Conservation (phyloP, 2,329 filamentous ascomycete genomes). For the Penicillium sp. region DNA sequence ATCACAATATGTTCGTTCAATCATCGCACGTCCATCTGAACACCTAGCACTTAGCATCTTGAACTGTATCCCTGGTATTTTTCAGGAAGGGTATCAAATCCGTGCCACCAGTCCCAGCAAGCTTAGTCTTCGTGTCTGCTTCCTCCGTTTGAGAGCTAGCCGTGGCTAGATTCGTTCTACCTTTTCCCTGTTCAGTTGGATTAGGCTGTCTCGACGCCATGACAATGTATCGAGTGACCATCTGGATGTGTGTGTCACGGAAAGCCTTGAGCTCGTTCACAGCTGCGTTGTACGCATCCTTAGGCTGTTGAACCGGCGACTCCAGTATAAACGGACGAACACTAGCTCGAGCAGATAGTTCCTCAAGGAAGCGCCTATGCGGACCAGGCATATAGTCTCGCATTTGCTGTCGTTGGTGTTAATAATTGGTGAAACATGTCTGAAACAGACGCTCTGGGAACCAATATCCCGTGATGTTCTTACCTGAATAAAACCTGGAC, state of each 20-base stretch:
- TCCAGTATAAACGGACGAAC: slow-evolving; percentile 46
- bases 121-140: slow-evolving; percentile 31
- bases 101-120: slow-evolving; percentile 53
- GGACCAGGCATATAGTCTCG: slow-evolving; percentile 54
- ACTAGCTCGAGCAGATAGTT: slow-evolving; percentile 45
- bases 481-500: slow-evolving; percentile 32
- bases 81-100: slow-evolving; percentile 54
- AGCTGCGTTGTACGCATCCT: slow-evolving; percentile 47
- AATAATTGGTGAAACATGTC: not conserved
- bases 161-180: slow-evolving; percentile 44
- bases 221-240: slow-evolving; percentile 55
- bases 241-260: slow-evolving; percentile 52
- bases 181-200: slow-evolving; percentile 10
- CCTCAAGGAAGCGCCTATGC: slow-evolving; percentile 51
- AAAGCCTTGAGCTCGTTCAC: slow-evolving; percentile 47
- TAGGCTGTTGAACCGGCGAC: slow-evolving; percentile 29
- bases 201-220: slow-evolving; percentile 34
- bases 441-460: not conserved
- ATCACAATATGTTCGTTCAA: not conserved
- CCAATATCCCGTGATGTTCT: not conserved
- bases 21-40: not conserved
- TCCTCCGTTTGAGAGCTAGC: slow-evolving; percentile 41
- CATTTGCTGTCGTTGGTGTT: slow-evolving; percentile 44
- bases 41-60: slow-evolving; percentile 36
- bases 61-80: slow-evolving; percentile 52